phyloP scores from a whole-genome alignment of 1,284 basidiomycete species.

The Agaricales sp. region DNA sequence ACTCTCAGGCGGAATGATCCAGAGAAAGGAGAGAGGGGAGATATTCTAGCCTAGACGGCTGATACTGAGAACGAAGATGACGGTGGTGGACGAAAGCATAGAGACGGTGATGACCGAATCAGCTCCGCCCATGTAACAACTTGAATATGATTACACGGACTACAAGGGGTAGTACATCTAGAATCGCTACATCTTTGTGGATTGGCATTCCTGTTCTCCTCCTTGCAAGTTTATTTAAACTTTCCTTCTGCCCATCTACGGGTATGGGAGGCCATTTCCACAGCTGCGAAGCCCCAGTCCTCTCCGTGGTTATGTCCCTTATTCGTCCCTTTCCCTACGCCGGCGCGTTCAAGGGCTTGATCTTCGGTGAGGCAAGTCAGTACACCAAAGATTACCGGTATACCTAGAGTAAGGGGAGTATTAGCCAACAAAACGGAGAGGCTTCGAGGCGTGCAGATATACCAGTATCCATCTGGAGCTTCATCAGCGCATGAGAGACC shows the following conservation, averaged over 20 bases:
- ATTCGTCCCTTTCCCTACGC: constrained; percentile 54
- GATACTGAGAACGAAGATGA: too few relatives aligned
- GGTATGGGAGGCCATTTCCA: constrained; percentile 78
- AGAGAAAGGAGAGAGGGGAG: constrained; percentile 2
- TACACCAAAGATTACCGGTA: constrained; percentile 97
- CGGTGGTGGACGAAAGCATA: too few relatives aligned
- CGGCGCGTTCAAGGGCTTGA: constrained; percentile 89
- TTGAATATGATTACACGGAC: too few relatives aligned
- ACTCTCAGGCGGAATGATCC: not conserved
- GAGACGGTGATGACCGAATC: too few relatives aligned
- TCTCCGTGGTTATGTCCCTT: constrained; percentile 91
- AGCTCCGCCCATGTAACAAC: too few relatives aligned
- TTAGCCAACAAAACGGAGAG: too few relatives aligned
- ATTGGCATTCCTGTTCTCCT: too few relatives aligned
- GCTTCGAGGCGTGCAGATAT: too few relatives aligned
- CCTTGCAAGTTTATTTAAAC: constrained; percentile 25
- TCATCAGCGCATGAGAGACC: constrained; percentile 90
- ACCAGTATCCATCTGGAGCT: constrained; percentile 81
- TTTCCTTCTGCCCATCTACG: constrained; percentile 71
- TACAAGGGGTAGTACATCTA: too few relatives aligned
- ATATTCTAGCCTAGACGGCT: too few relatives aligned
- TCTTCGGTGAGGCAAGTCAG: constrained; percentile 90
- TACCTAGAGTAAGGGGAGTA: too few relatives aligned
- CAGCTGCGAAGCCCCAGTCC: constrained; percentile 93
- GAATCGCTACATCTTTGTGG: too few relatives aligned